Percentiles rank a stretch among this genome's conserved stretches.
Evolutionary conservation across 2,329 filamentous ascomycete species (phyloP).

Genomic region (Metarhizium brunneum): DNA sequence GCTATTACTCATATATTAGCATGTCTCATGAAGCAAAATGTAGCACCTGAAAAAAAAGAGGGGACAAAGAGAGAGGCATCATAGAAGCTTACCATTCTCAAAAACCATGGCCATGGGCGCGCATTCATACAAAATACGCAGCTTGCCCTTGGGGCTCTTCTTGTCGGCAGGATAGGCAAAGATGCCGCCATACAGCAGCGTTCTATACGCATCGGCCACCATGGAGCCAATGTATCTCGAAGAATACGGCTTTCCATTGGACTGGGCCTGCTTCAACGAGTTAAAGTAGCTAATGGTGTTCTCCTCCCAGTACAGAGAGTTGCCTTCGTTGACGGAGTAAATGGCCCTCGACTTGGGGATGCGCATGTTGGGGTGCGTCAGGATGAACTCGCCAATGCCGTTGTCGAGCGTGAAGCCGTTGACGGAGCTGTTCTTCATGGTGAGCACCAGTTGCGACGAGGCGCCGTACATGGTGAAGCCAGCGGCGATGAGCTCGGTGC

Average conservation of each 20-base stretch:
- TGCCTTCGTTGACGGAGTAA: constrained; percentile 98
- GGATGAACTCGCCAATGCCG: constrained; percentile 95
- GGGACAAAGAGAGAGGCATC: not conserved
- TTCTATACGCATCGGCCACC: constrained; percentile 97
- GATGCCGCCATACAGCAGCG: constrained; percentile 87
- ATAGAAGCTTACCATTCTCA: constrained; percentile 70
- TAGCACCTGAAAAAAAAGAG: too few relatives aligned
- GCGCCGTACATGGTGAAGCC: constrained; percentile 99
- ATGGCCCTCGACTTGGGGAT: constrained; percentile 75
- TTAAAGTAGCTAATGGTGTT: constrained; percentile 82
- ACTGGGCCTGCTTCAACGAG: constrained; percentile 70
- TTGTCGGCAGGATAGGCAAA: constrained; percentile 97
- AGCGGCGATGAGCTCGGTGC: constrained; percentile 82
- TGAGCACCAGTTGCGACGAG: constrained; percentile 91
- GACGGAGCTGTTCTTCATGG: constrained; percentile 84
- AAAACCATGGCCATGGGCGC: constrained; percentile 97
- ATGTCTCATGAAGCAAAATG: not conserved
- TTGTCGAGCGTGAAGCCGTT: constrained; percentile 98
- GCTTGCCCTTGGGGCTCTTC: constrained; percentile 97
- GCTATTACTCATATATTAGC: constrained; percentile 43
- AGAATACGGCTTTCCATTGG: constrained; percentile 80
- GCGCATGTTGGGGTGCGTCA: constrained; percentile 90
- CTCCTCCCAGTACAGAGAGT: constrained; percentile 93
- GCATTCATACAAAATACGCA: constrained; percentile 95
- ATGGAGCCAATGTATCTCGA: constrained; percentile 94